Percentiles rank a stretch among this genome's conserved stretches.
phyloP scores from a whole-genome alignment of 352 stramenopile species.

The Pythium apleroticum region DNA sequence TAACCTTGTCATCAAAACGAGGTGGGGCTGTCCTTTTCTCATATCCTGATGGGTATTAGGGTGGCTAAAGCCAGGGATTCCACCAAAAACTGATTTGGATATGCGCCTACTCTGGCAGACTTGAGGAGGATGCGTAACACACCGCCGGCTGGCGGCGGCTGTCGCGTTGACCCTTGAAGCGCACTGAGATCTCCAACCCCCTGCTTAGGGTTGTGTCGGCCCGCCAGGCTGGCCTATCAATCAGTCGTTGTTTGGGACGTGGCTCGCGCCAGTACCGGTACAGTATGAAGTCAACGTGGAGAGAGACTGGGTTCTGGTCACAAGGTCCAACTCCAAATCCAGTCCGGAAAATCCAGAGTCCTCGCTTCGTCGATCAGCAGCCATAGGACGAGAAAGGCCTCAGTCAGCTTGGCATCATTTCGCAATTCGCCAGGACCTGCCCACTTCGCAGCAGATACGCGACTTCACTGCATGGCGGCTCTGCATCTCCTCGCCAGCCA shows the following conservation, averaged over 20 bases:
- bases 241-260: background rate
- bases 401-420: constrained; percentile 9
- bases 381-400: background rate
- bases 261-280: background rate
- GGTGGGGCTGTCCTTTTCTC: background rate
- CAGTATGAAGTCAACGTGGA: background rate
- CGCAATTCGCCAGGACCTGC: constrained; percentile 1
- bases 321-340: background rate
- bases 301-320: background rate
- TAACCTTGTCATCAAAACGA: background rate
- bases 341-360: constrained; percentile 1
- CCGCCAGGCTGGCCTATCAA: background rate
- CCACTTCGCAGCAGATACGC: background rate
- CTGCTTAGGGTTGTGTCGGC: background rate
- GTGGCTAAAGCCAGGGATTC: background rate
- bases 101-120: background rate
- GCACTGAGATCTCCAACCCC: background rate
- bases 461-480: constrained; percentile 14
- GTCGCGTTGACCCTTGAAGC: background rate
- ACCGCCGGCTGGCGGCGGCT: background rate
- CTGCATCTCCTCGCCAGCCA: constrained; percentile 23
- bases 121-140: constrained; percentile 4
- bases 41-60: background rate
- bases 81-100: background rate
- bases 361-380: background rate